phyloP scores from a whole-genome alignment of 345 rosid species.

The Microcos paniculata region DNA sequence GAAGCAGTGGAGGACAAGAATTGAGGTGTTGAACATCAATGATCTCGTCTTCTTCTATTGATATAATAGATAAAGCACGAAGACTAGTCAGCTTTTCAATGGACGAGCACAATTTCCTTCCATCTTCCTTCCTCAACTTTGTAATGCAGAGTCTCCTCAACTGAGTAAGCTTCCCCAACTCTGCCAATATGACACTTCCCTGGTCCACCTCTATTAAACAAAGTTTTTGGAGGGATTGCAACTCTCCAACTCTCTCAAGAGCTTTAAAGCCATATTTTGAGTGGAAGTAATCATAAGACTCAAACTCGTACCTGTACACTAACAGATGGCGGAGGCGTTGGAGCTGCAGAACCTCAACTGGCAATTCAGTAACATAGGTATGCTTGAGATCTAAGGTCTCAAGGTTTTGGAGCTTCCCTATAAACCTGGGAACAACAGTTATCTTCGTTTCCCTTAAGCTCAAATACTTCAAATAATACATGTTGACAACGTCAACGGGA shows the following conservation, averaged over 20 bases:
- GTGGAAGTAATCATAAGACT: constrained; percentile 23
- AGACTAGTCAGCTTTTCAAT: constrained; percentile 28
- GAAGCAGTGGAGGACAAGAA: constrained; percentile 30
- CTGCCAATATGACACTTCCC: constrained; percentile 16
- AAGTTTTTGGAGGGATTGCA: constrained; percentile 41
- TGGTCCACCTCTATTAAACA: constrained; percentile 34
- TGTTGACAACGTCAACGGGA: constrained; percentile 30
- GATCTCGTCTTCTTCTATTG: constrained; percentile 20
- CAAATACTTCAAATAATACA: constrained; percentile 32
- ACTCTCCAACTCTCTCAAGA: constrained; percentile 21
- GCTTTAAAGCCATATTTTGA: constrained; percentile 34
- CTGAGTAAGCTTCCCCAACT: constrained; percentile 39
- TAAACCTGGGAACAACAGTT: constrained; percentile 29
- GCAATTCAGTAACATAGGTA: constrained; percentile 33
- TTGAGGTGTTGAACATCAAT: constrained; percentile 24
- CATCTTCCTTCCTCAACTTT: constrained; percentile 38
- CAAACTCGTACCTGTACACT: constrained; percentile 33
- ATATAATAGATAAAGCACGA: constrained; percentile 25
- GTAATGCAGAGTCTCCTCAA: constrained; percentile 35
- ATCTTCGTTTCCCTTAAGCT: constrained; percentile 39
- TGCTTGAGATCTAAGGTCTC: constrained; percentile 50
- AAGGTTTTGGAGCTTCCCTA: constrained; percentile 40
- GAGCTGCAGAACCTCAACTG: constrained; percentile 37
- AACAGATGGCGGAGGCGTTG: constrained; percentile 36
- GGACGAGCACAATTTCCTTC: constrained; percentile 27